phyloP scores from a whole-genome alignment of 129 eudicot genomes.

The Kitagawia praeruptora region DNA sequence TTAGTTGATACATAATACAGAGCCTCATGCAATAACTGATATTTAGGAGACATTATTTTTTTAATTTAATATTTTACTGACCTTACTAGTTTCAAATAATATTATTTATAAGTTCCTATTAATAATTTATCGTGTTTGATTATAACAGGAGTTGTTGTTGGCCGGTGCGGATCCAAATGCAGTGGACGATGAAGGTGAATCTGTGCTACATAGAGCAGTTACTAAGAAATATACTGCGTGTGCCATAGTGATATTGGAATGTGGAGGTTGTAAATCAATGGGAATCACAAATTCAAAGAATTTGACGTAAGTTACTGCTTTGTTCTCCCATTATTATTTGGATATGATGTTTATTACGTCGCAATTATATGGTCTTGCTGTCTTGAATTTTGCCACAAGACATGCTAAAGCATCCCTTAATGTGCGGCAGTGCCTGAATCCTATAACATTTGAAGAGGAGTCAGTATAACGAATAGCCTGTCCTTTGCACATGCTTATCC shows the following conservation, averaged over 20 bases:
- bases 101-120: neutral
- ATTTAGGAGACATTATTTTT: neutral
- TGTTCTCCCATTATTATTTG: neutral
- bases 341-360: neutral
- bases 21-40: neutral
- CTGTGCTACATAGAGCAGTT: conserved; percentile 96
- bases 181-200: conserved; percentile 99
- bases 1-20: neutral
- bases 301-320: conserved; percentile 61
- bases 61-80: neutral
- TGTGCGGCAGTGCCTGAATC: neutral
- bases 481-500: neutral
- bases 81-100: neutral
- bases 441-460: neutral
- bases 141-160: conserved; percentile 72
- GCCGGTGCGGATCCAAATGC: conserved; percentile 99
- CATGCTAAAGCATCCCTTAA: neutral
- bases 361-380: neutral
- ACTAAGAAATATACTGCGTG: conserved; percentile 93
- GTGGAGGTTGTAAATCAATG: conserved; percentile 95
- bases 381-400: neutral
- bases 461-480: neutral
- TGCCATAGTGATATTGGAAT: conserved; percentile 82
- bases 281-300: conserved; percentile 64
- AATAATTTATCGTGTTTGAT: neutral